Percentiles rank a stretch among this genome's conserved stretches.
Evolutionary conservation across 345 rosid genomes (phyloP).

Genomic region (Ceriops tagal): DNA sequence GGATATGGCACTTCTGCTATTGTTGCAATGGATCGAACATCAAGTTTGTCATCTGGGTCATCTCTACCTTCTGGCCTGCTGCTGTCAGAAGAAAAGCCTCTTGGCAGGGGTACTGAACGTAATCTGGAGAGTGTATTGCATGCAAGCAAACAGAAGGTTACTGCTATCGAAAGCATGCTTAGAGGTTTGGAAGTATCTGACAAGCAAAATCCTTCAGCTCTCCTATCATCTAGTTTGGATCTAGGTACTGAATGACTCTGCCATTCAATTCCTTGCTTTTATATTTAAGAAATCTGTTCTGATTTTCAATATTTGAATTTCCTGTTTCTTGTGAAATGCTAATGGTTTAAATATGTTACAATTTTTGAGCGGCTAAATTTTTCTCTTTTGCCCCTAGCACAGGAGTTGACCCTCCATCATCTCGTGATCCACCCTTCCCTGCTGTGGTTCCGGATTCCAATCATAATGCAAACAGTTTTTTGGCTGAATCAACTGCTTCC

Average conservation of each 20-base stretch:
- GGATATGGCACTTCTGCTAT: constrained; percentile 97
- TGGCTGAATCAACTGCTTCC: constrained; percentile 52
- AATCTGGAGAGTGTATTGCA: constrained; percentile 95
- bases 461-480: constrained; percentile 44
- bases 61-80: constrained; percentile 77
- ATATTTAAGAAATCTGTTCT: not conserved
- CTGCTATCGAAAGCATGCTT: constrained; percentile 99
- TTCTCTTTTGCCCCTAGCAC: constrained; percentile 72
- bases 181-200: constrained; percentile 87
- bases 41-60: constrained; percentile 61
- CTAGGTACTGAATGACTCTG: constrained; percentile 69
- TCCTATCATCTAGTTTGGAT: constrained; percentile 91
- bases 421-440: constrained; percentile 92
- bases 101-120: constrained; percentile 72
- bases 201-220: constrained; percentile 71
- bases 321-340: constrained; percentile 14
- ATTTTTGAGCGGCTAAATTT: constrained; percentile 55
- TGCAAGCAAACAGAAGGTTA: constrained; percentile 96
- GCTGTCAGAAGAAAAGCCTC: constrained; percentile 66
- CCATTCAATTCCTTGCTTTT: constrained; percentile 6
- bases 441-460: constrained; percentile 71
- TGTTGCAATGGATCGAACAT: constrained; percentile 91
- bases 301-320: constrained; percentile 13
- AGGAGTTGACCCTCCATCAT: constrained; percentile 99
- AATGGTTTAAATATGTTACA: constrained; percentile 16